phyloP scores from a whole-genome alignment of 1,139 yeast genomes.

The Pneumocystis canis region DNA sequence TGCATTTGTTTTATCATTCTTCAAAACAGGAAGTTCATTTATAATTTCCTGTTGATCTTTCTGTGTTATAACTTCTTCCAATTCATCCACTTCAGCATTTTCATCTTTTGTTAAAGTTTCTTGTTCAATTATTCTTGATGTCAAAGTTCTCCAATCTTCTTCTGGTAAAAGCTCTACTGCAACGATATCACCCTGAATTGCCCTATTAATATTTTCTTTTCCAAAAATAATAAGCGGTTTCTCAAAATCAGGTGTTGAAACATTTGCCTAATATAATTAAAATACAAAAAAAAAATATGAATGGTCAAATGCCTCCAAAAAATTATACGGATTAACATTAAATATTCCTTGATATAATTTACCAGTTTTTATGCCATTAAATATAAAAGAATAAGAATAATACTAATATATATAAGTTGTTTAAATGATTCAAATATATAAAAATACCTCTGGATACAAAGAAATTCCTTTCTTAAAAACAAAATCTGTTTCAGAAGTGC shows the following conservation, averaged over 20 bases:
- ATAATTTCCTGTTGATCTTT: constrained; percentile 29
- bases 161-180: constrained; percentile 81
- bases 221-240: constrained; percentile 76
- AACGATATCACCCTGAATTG: constrained; percentile 83
- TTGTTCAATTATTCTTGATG: constrained; percentile 65
- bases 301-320: constrained; percentile 55
- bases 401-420: constrained; percentile 24
- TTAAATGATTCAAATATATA: neutral
- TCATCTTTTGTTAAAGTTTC: constrained; percentile 43
- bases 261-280: constrained; percentile 18
- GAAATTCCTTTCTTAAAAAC: constrained; percentile 34
- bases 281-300: neutral
- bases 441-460: constrained; percentile 41
- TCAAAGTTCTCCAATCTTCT: constrained; percentile 77
- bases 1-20: constrained; percentile 56
- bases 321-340: constrained; percentile 70
- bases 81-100: constrained; percentile 31
- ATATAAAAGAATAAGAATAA: constrained; percentile 61
- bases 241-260: constrained; percentile 56
- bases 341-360: constrained; percentile 75
- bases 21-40: constrained; percentile 34
- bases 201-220: constrained; percentile 70
- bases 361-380: constrained; percentile 85
- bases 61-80: constrained; percentile 5
- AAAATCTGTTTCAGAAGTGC: constrained; percentile 28